Evolutionary conservation across 2,329 filamentous ascomycete species (phyloP).

Genomic region (Aspergillus carbonarius): DNA sequence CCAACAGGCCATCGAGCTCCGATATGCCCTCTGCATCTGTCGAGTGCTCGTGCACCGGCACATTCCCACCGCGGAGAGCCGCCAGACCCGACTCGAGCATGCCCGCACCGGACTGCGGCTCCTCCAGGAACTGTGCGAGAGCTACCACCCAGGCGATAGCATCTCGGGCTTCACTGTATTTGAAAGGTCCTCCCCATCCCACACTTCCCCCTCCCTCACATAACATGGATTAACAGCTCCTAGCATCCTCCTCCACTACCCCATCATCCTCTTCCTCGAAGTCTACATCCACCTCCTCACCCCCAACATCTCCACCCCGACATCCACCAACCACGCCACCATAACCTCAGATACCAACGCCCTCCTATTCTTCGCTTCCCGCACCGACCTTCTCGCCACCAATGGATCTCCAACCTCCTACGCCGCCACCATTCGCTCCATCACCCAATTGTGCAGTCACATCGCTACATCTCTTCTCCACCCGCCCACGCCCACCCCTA

Average conservation of each 20-base stretch:
- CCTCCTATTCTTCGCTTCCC: background rate
- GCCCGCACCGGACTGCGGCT: background rate
- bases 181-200: background rate
- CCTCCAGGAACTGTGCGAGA: background rate
- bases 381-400: background rate
- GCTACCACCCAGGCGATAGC: background rate
- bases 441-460: background rate
- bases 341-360: background rate
- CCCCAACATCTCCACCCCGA: background rate
- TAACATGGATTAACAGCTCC: background rate
- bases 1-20: background rate
- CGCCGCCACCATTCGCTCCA: background rate
- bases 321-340: background rate
- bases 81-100: background rate
- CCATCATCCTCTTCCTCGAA: background rate
- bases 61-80: background rate
- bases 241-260: background rate
- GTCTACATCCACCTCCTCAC: background rate
- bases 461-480: background rate
- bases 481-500: too few species aligned
- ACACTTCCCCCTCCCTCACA: background rate
- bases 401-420: background rate
- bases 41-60: background rate
- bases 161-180: background rate
- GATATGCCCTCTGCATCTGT: background rate